Base-by-base conservation (phyloP, 108 stramenopile genomes). In the Skeletonema menzelii region DNA sequence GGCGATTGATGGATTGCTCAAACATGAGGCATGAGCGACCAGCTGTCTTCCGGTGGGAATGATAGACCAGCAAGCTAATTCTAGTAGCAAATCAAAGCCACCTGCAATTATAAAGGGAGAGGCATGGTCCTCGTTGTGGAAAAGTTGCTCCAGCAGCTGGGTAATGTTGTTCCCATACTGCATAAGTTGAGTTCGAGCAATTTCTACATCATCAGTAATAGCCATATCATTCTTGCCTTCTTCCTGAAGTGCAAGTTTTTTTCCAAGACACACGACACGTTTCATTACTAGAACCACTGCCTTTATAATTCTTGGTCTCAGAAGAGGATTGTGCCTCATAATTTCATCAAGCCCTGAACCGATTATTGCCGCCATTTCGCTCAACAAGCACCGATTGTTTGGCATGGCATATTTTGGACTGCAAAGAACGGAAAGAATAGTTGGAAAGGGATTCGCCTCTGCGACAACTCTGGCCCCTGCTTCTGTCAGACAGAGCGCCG, bases 281-380 rank as follows among this genome's bases (percentile, higher is more conserved):
- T 88, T 82, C 77, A 97, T 85, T 7, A 91, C 88, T 35, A 76
- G 37, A 7, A 91, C 86, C 40, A 95, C 71, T 13, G 93, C 88
- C 53, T 67, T 66, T 46, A 95, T 72, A 37, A 96, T 83, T 8
- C 70, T 55, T 26, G 87, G 69, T 47, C 80, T 90, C 69, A 96
- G 67, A 49, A 40, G 61, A 27, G 88, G 88, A 58, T 92, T 91
- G 82, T 96, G 95, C 5, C 95, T 88, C 93, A 97, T 96, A 27
- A 96, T 81, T 82, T 97, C 97, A 66, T 96, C 95, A 26, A 97
- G 73, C 17, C 95, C 95, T 4, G 91, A 87, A 13, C 97, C 97
- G 47, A 96, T 84, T 42, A 89, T 87, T 4, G 88, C 82, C 11
- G 94, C 83, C 79, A 96, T 84, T 75, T 96, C 96, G 61, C 90